These are phyloP conservation scores for Rhodamnia rubescens DNA, from an alignment of 345 rosid genomes.

Conservation along the genomic window DNA sequence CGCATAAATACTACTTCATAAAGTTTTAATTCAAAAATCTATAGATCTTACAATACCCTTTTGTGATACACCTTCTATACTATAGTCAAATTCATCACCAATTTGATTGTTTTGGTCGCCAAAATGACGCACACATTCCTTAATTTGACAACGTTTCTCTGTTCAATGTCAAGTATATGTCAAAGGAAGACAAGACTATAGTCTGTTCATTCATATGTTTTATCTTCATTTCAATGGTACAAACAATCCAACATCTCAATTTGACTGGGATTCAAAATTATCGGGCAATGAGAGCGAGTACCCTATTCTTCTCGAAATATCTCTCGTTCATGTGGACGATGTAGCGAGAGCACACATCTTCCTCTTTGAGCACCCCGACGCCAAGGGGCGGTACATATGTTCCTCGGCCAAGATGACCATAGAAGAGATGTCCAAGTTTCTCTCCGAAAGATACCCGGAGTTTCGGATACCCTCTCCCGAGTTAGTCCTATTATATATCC, in stretches of 20 bases:
- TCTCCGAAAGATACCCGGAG: conserved; percentile 19
- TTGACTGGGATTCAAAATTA: not conserved
- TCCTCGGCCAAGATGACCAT: conserved; percentile 5
- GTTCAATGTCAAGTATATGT: not conserved
- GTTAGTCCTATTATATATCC: conserved; percentile 5
- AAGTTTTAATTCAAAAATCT: not conserved
- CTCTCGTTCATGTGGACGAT: conserved; percentile 30
- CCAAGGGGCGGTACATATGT: conserved; percentile 33
- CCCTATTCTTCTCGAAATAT: not conserved
- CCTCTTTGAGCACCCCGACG: conserved; percentile 17
- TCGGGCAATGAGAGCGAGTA: not conserved
- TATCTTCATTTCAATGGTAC: not conserved
- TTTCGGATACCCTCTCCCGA: conserved; percentile 3
- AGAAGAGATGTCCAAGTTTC: conserved; percentile 9
- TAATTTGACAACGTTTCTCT: not conserved
- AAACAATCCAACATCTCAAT: not conserved
- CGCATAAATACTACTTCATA: not conserved
- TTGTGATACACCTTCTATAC: not conserved
- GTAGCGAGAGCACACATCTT: conserved; percentile 29
- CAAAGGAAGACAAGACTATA: not conserved
- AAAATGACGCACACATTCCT: not conserved
- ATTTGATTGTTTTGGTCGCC: not conserved
- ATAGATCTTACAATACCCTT: not conserved
- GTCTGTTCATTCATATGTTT: not conserved
- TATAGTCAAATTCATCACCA: not conserved